A percentile compares a stretch with the other conserved stretches of the same genome.
Evolutionary conservation across 2,329 filamentous ascomycete genomes (phyloP).

Genomic region (Aspergillaceae sp.): DNA sequence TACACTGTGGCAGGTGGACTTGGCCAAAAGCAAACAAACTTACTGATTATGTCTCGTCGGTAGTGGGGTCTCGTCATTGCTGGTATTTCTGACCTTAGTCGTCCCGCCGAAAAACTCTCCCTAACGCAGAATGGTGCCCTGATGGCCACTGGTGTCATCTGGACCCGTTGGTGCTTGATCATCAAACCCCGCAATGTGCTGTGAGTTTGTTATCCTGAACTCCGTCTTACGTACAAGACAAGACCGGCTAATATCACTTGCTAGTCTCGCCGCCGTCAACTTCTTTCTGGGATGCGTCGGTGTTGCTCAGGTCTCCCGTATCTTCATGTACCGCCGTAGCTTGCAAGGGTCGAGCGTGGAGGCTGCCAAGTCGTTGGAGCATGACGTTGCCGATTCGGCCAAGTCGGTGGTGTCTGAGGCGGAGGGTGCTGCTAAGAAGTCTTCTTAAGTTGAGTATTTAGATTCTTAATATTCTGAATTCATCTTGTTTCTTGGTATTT

Average conservation of each 20-base stretch:
- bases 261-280: slow-evolving; percentile 84
- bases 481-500: background rate
- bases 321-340: slow-evolving; percentile 53
- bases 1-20: background rate
- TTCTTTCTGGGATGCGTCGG: slow-evolving; percentile 93
- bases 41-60: slow-evolving; percentile 1
- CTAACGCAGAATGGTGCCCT: slow-evolving; percentile 86
- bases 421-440: slow-evolving; percentile 27
- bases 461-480: background rate
- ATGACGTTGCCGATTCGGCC: slow-evolving; percentile 28
- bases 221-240: background rate
- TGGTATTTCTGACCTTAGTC: slow-evolving; percentile 82
- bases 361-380: slow-evolving; percentile 31
- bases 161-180: slow-evolving; percentile 97
- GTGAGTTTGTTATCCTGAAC: slow-evolving; percentile 43
- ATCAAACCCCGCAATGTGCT: slow-evolving; percentile 91
- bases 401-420: slow-evolving; percentile 24
- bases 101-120: slow-evolving; percentile 86
- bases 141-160: slow-evolving; percentile 86
- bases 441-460: slow-evolving; percentile 7
- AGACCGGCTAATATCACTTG: slow-evolving; percentile 5
- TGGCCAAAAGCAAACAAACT: background rate
- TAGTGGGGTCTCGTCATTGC: slow-evolving; percentile 89
- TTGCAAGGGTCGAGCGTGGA: slow-evolving; percentile 43
- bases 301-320: slow-evolving; percentile 70